Evolutionary conservation across 2,329 filamentous ascomycete species (phyloP).

Genomic region (Cryphonectria japonica): DNA sequence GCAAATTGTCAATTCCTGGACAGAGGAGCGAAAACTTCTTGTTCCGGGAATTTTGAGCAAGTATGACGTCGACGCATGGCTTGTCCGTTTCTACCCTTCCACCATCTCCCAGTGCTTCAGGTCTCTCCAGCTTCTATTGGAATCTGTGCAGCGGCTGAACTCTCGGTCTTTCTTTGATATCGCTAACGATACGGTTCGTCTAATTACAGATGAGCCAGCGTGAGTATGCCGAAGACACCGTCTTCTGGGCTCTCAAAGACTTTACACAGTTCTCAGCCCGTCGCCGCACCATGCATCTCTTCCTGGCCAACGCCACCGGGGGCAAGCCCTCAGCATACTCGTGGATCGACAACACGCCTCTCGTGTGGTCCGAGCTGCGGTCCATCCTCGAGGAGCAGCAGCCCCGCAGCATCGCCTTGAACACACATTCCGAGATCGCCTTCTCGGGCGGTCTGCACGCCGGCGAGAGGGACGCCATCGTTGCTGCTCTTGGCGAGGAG

Average conservation of each 20-base stretch:
- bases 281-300: conserved; percentile 54
- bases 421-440: conserved; percentile 49
- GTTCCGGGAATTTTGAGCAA: conserved; percentile 49
- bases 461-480: conserved; percentile 47
- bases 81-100: conserved; percentile 39
- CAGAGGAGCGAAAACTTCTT: conserved; percentile 44
- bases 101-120: not conserved
- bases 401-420: conserved; percentile 46
- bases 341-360: conserved; percentile 53
- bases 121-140: too few relatives aligned
- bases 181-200: not conserved
- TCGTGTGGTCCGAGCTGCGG: conserved; percentile 46
- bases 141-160: not conserved
- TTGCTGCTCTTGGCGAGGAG: conserved; percentile 40
- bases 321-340: conserved; percentile 39
- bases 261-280: conserved; percentile 52
- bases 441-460: conserved; percentile 53
- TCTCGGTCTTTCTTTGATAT: not conserved
- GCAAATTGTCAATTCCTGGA: conserved; percentile 49
- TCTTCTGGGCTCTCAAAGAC: conserved; percentile 54
- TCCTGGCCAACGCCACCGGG: conserved; percentile 45
- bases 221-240: conserved; percentile 56
- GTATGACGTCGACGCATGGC: conserved; percentile 52
- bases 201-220: conserved; percentile 50
- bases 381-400: conserved; percentile 42